A percentile compares a stretch with the other conserved stretches of the same genome.
Evolutionary conservation across 1,284 basidiomycete species (phyloP).

Genomic region (Apiotrichum sp.): DNA sequence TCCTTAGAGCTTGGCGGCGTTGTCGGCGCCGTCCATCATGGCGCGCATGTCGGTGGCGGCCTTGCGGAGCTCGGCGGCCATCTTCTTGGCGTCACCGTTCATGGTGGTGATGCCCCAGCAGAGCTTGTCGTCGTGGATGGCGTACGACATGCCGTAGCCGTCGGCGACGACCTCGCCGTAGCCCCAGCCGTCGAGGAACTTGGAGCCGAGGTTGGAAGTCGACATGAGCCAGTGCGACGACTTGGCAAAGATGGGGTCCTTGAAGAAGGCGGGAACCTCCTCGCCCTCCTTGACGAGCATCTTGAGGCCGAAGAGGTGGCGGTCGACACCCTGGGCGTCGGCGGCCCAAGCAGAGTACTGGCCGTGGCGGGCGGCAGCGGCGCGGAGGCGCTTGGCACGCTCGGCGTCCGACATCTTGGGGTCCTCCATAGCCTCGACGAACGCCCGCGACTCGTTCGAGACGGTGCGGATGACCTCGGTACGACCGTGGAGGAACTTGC

Average conservation of each 20-base stretch:
- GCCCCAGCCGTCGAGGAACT: conserved; percentile 89
- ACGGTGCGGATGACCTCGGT: conserved; percentile 91
- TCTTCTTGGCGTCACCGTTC: conserved; percentile 57
- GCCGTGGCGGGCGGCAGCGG: conserved; percentile 74
- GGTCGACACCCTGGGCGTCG: conserved; percentile 89
- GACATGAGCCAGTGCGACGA: conserved; percentile 87
- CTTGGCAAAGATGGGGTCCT: conserved; percentile 64
- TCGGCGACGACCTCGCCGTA: conserved; percentile 93
- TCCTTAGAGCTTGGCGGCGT: conserved; percentile 20
- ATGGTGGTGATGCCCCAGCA: conserved; percentile 88
- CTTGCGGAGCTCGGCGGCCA: conserved; percentile 68
- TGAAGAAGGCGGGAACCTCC: conserved; percentile 68
- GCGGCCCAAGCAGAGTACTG: conserved; percentile 86
- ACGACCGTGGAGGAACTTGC: conserved; percentile 83
- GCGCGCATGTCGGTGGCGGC: conserved; percentile 68
- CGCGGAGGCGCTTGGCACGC: conserved; percentile 66
- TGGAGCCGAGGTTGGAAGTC: conserved; percentile 79
- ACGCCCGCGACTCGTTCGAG: conserved; percentile 75
- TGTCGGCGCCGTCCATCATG: conserved; percentile 65
- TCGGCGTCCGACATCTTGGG: conserved; percentile 54
- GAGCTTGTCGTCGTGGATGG: conserved; percentile 79
- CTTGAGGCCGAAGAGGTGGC: conserved; percentile 91
- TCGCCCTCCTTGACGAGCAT: conserved; percentile 73
- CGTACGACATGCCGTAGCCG: conserved; percentile 89
- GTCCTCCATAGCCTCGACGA: conserved; percentile 82